Conservation (phyloP, 495 filamentous ascomycete species). For the Talaromyces trachyspermus region DNA sequence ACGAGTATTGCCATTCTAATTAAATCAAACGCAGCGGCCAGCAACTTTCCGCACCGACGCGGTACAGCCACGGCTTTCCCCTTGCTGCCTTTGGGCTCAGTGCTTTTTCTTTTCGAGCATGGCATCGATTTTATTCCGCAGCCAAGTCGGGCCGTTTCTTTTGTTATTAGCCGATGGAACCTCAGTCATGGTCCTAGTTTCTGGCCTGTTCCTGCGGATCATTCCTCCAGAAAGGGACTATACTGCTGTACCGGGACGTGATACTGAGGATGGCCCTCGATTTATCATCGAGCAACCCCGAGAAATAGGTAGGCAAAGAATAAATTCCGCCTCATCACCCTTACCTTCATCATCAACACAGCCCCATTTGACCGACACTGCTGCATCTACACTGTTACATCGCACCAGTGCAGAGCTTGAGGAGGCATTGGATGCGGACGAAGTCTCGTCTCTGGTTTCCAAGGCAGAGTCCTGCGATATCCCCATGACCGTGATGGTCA, state of each 20-base stretch:
- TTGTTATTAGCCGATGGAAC: slow-evolving; percentile 77
- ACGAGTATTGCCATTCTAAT: background rate
- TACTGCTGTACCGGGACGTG: slow-evolving; percentile 48
- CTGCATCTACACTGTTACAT: slow-evolving; percentile 28
- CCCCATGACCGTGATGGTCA: slow-evolving; percentile 23
- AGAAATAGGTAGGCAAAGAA: slow-evolving; percentile 64
- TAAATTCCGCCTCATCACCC: slow-evolving; percentile 22
- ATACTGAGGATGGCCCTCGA: slow-evolving; percentile 21
- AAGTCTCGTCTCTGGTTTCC: slow-evolving; percentile 80
- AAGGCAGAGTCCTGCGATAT: slow-evolving; percentile 41
- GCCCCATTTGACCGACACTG: background rate
- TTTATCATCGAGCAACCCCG: slow-evolving; percentile 25
- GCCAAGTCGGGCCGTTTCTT: slow-evolving; percentile 72
- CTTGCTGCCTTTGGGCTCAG: slow-evolving; percentile 89
- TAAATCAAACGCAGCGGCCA: slow-evolving; percentile 49
- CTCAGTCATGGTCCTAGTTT: slow-evolving; percentile 59
- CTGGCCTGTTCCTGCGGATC: slow-evolving; percentile 76
- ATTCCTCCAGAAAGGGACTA: slow-evolving; percentile 58
- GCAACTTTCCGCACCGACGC: slow-evolving; percentile 87
- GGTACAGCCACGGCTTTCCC: slow-evolving; percentile 94
- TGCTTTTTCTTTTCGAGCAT: slow-evolving; percentile 85
- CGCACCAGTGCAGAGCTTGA: slow-evolving; percentile 26
- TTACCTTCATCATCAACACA: slow-evolving; percentile 15
- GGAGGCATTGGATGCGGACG: slow-evolving; percentile 44
- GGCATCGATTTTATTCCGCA: slow-evolving; percentile 72